Conservation (phyloP, 805 yeast genomes). For the Cyberlindnera sargentensis region DNA sequence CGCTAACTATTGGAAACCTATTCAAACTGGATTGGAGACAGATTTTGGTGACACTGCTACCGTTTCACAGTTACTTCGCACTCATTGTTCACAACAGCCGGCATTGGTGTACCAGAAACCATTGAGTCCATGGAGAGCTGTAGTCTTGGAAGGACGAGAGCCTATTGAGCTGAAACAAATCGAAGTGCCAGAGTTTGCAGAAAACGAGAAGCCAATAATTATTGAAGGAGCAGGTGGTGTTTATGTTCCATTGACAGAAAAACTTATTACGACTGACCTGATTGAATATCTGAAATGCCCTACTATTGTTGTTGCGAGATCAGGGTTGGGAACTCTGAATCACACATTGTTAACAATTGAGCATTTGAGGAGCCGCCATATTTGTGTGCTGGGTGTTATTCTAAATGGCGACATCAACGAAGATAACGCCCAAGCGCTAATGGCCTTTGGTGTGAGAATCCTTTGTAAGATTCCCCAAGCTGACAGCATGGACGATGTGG, state of each 20-base stretch:
- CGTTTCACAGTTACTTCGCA: conserved; percentile 4
- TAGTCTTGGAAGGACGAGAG: conserved; percentile 15
- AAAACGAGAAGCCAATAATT: conserved; percentile 12
- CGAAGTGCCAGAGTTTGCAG: conserved; percentile 12
- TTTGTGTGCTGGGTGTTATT: conserved; percentile 19
- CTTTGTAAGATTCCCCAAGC: conserved; percentile 30
- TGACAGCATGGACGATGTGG: conserved; percentile 1
- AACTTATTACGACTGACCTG: conserved; percentile 21
- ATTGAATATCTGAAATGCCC: conserved; percentile 16
- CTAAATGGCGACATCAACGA: conserved; percentile 21
- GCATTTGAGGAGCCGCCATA: conserved; percentile 16
- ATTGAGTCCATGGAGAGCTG: conserved; percentile 25
- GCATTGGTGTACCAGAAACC: conserved; percentile 19
- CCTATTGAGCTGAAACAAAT: conserved; percentile 14
- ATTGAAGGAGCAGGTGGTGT: conserved; percentile 28
- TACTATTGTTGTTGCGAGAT: conserved; percentile 24
- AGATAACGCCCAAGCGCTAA: conserved; percentile 18
- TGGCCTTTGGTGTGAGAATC: conserved; percentile 18
- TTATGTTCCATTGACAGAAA: conserved; percentile 23
- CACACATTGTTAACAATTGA: conserved; percentile 25
- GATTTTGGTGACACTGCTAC: conserved; percentile 24
- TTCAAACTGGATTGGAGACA: conserved; percentile 25
- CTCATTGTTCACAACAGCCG: conserved; percentile 7
- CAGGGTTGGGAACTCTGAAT: conserved; percentile 26
- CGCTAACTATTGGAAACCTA: conserved; percentile 27